These are phyloP conservation scores for Sporothrix globosa DNA, from an alignment of 2,329 filamentous ascomycete species.

Conservation along the genomic window DNA sequence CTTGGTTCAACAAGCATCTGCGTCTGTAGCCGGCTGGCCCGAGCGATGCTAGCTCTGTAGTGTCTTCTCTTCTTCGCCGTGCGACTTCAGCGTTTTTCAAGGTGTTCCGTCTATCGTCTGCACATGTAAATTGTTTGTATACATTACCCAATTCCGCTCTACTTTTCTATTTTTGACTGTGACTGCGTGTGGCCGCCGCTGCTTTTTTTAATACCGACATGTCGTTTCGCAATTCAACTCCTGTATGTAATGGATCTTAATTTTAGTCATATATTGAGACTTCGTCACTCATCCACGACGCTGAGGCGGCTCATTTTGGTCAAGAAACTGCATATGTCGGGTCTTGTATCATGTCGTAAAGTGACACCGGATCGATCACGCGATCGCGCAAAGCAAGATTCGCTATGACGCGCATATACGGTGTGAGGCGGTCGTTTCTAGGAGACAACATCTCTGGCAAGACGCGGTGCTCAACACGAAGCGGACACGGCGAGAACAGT, in stretches of 20 bases:
- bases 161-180: neutral
- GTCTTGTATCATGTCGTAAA: neutral
- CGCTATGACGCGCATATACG: conserved; percentile 1
- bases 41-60: too few relatives aligned
- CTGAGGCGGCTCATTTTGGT: too few relatives aligned
- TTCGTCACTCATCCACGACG: too few relatives aligned
- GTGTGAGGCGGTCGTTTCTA: too few relatives aligned
- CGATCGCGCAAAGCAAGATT: neutral
- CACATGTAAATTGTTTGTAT: neutral
- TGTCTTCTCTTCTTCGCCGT: too few relatives aligned
- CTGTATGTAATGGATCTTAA: neutral
- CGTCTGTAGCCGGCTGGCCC: neutral
- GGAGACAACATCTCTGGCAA: neutral
- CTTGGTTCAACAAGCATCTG: conserved; percentile 42
- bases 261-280: too few relatives aligned
- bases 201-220: neutral
- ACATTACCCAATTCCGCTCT: neutral
- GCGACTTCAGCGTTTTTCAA: too few relatives aligned
- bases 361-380: conserved; percentile 10
- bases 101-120: neutral
- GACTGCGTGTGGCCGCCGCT: too few relatives aligned
- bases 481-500: neutral
- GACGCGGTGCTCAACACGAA: neutral
- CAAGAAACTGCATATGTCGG: neutral
- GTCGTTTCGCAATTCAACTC: neutral